Evolutionary conservation across 371 early-diverging fungal genomes (phyloP), one percentile per base, ranked within the genome.

Genomic region (Rhizomucor pusillus): DNA sequence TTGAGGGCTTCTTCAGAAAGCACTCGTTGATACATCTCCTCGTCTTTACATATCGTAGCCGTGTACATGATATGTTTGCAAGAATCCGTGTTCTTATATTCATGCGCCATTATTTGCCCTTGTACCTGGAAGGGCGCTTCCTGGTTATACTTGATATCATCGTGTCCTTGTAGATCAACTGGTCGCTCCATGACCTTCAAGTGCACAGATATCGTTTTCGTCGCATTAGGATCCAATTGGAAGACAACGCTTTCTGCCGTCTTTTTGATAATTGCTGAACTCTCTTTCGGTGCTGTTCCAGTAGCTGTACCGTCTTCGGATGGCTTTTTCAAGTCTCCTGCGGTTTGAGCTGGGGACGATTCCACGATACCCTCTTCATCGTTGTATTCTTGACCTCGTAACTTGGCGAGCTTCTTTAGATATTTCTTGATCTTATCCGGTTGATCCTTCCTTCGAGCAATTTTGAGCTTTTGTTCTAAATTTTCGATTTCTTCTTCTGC

Each of bases 391-490:
- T 63, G 56, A 50, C 80, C 75, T 56, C 67, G 66, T 10, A 77
- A 47, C 45, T 77, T 77, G 22, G 88, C 85, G 37, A 97, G 65
- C 57, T 92, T 91, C 41, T 85, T 87, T n/a, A 78, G 55, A 36
- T 95, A 84, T 63, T 95, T 94, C 47, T 86, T 80, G 3, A 90
- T 86, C 67, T 98, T 98, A 24, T 97, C 98, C 3, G 81, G 77
- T 10, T 87, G 84, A 14, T 90, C 92, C 66, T 98, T 98, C 43
- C 97, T 83, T 44, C 77, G 81, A 0, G 97, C 97, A 66, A 98
- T 98, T 70, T 98, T 98, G 33, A 97, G 77, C 69, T 98, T 98
- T 57, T 98, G 98, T 68, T 97, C 95, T 56, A 97, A 57, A 41
- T 86, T 80, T 77, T 98, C 99, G 41, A 98, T 92, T 65, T 93